Evolutionary conservation across 495 filamentous ascomycete genomes (phyloP), one percentile per base, ranked within the genome.

Genomic region (Aspergillus nidulans): DNA sequence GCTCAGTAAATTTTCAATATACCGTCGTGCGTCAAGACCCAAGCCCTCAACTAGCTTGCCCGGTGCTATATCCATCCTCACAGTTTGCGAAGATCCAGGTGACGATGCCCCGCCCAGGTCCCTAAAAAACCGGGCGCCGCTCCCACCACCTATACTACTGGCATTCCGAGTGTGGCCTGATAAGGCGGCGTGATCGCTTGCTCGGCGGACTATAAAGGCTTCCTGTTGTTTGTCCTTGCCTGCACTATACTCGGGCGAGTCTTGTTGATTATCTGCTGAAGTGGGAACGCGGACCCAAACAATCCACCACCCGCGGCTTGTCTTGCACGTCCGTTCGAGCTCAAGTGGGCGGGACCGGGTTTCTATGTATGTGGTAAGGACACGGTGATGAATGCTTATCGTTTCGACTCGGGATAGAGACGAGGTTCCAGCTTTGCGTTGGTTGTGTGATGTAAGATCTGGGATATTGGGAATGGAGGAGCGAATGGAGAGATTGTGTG

Each of bases 381-480:
- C 85, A 57, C 95, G 86, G 46, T 81, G 85, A 68, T 97, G 91
- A 1, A 95, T 90, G 64, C 88, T 91, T 54, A 98, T 77, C n/a
- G 90, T 91, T 63, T 98, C 94, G 20, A 87, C 73, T 6, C 94
- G 82, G n/a, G 81, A 85, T 89, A 88, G 81, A 85, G 90, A 87
- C 92, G 4, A 47, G 50, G 32, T 41, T 39, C 32, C 52, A 2
- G 28, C 19, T 47, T 10, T 6, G 13, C 13, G 45, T 16, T 4
- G 68, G 60, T 2, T 64, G 56, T 30, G 25, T 62, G 46, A 19
- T 13, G 51, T 34, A 0, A 86, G 83, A 19, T 85, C 80, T 5
- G 92, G 94, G 55, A 98, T 96, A 62, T 91, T 95, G 24, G 92
- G 94, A 45, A 98, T 86, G 3, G 86, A 91, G 24, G 88, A 88